Evolutionary conservation across 1,284 basidiomycete genomes (phyloP).

Genomic region (Puccinia horiana): DNA sequence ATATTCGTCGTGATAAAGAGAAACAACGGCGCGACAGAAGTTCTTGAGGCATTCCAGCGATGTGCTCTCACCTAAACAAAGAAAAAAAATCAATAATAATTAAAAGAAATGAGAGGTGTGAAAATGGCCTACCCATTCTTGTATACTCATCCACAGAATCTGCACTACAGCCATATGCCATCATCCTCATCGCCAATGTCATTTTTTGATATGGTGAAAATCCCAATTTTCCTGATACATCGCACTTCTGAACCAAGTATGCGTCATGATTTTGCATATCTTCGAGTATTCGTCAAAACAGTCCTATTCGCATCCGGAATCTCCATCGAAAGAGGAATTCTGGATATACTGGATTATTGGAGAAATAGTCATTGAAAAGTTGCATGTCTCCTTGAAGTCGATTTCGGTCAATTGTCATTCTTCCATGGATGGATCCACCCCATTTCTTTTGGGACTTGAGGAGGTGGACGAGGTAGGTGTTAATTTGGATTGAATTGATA

Average conservation of each 20-base stretch:
- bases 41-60: not conserved
- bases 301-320: slow-evolving; percentile 15
- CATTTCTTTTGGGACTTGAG: not conserved
- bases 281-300: slow-evolving; percentile 1
- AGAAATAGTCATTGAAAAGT: too few relatives aligned
- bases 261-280: slow-evolving; percentile 38
- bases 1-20: not conserved
- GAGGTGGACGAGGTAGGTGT: not conserved
- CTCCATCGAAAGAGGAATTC: not conserved
- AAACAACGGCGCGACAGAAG: slow-evolving; percentile 1
- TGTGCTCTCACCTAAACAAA: slow-evolving; percentile 14
- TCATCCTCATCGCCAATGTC: not conserved
- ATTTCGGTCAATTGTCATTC: too few relatives aligned
- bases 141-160: slow-evolving; percentile 12
- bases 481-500: not conserved
- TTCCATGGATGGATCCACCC: not conserved
- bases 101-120: not conserved
- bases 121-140: not conserved
- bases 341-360: too few relatives aligned
- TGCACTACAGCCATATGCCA: slow-evolving; percentile 9
- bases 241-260: not conserved
- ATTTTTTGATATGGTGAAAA: slow-evolving; percentile 8
- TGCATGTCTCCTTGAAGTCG: too few relatives aligned
- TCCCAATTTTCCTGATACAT: not conserved
- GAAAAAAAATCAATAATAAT: not conserved